Conservation (phyloP, 495 filamentous ascomycete genomes). For the Neurospora discreta region DNA sequence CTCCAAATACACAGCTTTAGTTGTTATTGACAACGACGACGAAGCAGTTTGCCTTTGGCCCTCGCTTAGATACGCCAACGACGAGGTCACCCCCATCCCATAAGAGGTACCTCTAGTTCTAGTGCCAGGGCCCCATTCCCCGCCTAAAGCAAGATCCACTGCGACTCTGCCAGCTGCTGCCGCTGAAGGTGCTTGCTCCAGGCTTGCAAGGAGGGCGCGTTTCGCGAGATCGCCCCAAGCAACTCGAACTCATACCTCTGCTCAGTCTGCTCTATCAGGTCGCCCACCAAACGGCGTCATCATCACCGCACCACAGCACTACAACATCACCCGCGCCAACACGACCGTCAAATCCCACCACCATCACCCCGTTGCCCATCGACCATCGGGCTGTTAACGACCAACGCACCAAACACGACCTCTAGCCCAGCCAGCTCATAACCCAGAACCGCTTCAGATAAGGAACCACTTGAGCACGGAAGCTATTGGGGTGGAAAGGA, state of each 20-base stretch:
- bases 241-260: slow-evolving; percentile 2
- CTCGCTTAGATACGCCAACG: background rate
- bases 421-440: slow-evolving; percentile 21
- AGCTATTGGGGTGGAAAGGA: slow-evolving; percentile 66
- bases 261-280: background rate
- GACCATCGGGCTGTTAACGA: slow-evolving; percentile 5
- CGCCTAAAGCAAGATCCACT: background rate
- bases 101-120: too few relatives aligned
- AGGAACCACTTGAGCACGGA: slow-evolving; percentile 62
- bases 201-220: slow-evolving; percentile 18
- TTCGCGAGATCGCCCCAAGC: slow-evolving; percentile 15
- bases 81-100: background rate
- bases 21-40: background rate
- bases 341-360: slow-evolving; percentile 3
- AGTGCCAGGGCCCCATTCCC: background rate
- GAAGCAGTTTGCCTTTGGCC: background rate
- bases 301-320: slow-evolving; percentile 7
- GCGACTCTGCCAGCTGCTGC: background rate
- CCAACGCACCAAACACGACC: background rate
- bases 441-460: slow-evolving; percentile 60
- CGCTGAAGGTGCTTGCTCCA: background rate
- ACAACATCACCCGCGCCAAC: background rate
- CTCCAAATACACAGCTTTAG: background rate
- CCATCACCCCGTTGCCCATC: slow-evolving; percentile 11
- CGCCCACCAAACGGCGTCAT: slow-evolving; percentile 6